Evolutionary conservation across 2,329 filamentous ascomycete species (phyloP), one percentile per base, ranked within the genome.

Genomic region (Claviceps humidiphila): DNA sequence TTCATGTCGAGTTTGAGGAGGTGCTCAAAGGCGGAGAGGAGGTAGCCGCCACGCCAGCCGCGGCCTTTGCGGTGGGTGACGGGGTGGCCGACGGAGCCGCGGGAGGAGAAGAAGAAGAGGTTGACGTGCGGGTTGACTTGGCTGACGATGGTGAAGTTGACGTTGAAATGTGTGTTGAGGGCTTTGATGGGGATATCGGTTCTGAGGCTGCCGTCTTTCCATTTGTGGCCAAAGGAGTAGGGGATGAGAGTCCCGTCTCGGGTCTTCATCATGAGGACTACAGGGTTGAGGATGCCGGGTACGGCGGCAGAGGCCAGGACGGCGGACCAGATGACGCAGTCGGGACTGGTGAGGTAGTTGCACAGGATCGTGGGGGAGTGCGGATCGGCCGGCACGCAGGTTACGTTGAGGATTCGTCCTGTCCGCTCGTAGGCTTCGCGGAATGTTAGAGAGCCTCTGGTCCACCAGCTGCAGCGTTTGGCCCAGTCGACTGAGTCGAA

Each of bases 261-360:
- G 51, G 78, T 86, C 71, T 95, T 95, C 74, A 95, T 90, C 74
- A 88, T 87, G 7, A 98, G 80, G 1, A 98, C 91, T 2, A 94
- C 87, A 0, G 93, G 93, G 63, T 97, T 97, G 39, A 97, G 73
- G 53, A 98, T 97, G 1, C 93, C 93, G 0, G 93, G 93, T 0
- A 98, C 93, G 4, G 93, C 93, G 4, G 93, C 93, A 5, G 90
- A 96, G 1, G 93, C 93, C 45, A 98, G 72, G 3, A 97, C 89
- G 2, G 93, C 91, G 11, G 89, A 95, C 93, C 94, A 98, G 56
- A 98, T 94, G 42, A 98, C 93, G 64, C 93, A 98, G 70, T 98
- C 89, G 0, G 93, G 93, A 22, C 86, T 87, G 1, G 93, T 97
- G 37, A 96, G 78, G 65, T 97, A 95, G 69, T 98, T 98, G 63